Conservation (phyloP, 2,329 filamentous ascomycete genomes). For the Phialocephala subalpina region DNA sequence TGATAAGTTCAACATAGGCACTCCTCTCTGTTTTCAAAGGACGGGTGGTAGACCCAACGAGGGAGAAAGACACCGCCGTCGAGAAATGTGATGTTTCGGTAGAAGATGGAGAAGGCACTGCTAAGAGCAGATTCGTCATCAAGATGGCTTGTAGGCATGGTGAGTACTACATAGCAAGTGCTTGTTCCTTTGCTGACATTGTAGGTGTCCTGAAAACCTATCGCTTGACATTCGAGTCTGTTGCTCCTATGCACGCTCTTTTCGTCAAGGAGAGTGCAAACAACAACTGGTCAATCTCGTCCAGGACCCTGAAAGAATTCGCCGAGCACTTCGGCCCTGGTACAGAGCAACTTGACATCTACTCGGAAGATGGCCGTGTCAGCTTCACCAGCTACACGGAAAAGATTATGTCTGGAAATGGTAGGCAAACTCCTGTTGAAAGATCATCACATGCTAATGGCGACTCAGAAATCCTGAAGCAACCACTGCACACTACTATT, state of each 20-base stretch:
- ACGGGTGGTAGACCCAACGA: conserved; percentile 66
- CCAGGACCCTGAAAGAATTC: conserved; percentile 74
- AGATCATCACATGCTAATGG: conserved; percentile 10
- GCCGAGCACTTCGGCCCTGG: conserved; percentile 84
- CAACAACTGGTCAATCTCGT: conserved; percentile 77
- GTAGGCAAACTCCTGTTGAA: conserved; percentile 44
- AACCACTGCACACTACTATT: conserved; percentile 82
- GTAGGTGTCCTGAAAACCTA: conserved; percentile 79
- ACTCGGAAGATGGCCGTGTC: conserved; percentile 71
- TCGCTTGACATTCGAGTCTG: conserved; percentile 76
- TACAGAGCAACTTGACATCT: conserved; percentile 82
- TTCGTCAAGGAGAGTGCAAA: conserved; percentile 72
- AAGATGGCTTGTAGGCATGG: conserved; percentile 79
- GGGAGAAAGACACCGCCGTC: conserved; percentile 73
- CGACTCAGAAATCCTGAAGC: conserved; percentile 73
- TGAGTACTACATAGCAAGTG: conserved; percentile 50
- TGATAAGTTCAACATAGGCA: conserved; percentile 53
- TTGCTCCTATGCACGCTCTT: conserved; percentile 77
- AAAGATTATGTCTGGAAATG: conserved; percentile 75
- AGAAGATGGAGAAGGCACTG: conserved; percentile 72
- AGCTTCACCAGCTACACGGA: conserved; percentile 86
- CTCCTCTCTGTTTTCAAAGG: conserved; percentile 79
- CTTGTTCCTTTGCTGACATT: conserved; percentile 16
- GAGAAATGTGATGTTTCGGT: conserved; percentile 79
- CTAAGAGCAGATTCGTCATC: conserved; percentile 76